Conservation (phyloP, 768 basidiomycete species). For the Tephrocybe sp. region DNA sequence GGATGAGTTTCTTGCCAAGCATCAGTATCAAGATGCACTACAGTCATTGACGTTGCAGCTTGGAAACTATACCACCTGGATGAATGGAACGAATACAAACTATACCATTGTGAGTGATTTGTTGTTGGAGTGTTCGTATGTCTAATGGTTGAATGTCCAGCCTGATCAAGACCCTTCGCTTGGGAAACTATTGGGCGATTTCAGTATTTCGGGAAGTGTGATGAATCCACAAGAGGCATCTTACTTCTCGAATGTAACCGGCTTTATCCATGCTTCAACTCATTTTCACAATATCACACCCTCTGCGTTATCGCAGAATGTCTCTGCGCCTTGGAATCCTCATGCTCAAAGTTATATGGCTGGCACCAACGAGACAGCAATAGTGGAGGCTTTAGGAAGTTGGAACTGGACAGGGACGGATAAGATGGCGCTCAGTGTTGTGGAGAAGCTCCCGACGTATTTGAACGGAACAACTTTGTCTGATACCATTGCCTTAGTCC, state of each 20-base stretch:
- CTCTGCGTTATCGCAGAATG: slow-evolving; percentile 34
- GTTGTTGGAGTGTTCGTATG: neutral
- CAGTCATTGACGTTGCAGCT: slow-evolving; percentile 54
- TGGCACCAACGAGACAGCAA: slow-evolving; percentile 48
- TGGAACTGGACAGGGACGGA: slow-evolving; percentile 73
- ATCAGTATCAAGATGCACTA: slow-evolving; percentile 66
- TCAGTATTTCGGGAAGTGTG: slow-evolving; percentile 41
- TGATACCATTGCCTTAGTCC: slow-evolving; percentile 57
- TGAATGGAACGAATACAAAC: slow-evolving; percentile 63
- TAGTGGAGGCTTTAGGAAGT: slow-evolving; percentile 43
- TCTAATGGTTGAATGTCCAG: slow-evolving; percentile 28
- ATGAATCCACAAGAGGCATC: slow-evolving; percentile 48
- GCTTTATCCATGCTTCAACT: slow-evolving; percentile 67
- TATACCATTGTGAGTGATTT: slow-evolving; percentile 52
- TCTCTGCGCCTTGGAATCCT: slow-evolving; percentile 46
- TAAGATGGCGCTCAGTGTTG: slow-evolving; percentile 63
- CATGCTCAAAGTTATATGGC: slow-evolving; percentile 49
- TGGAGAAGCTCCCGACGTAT: slow-evolving; percentile 51
- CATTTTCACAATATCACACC: slow-evolving; percentile 64
- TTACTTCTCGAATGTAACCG: slow-evolving; percentile 76
- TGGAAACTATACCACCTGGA: slow-evolving; percentile 75
- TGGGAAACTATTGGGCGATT: slow-evolving; percentile 44
- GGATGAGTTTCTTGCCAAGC: slow-evolving; percentile 62
- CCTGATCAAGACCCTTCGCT: slow-evolving; percentile 43
- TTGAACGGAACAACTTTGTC: slow-evolving; percentile 31